Evolutionary conservation across 305 asterid genomes (phyloP).

Genomic region (Fraxinus nigra): DNA sequence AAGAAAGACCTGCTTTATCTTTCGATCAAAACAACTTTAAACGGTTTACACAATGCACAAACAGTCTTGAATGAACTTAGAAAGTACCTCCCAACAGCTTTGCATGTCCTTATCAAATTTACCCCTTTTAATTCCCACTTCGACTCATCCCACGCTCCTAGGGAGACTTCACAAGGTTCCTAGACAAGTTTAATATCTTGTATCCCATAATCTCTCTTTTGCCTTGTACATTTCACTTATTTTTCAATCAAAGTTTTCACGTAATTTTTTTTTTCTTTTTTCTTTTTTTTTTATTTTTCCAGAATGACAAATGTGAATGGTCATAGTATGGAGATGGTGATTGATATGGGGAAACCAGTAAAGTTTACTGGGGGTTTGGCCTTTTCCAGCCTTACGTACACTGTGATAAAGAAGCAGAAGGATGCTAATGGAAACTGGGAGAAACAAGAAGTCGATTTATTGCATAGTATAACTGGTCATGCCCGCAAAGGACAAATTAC

Average conservation of each 20-base stretch:
- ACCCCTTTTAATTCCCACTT: constrained; percentile 7
- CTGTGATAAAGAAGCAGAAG: constrained; percentile 48
- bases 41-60: constrained; percentile 32
- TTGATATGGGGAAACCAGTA: constrained; percentile 30
- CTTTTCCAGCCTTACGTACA: constrained; percentile 49
- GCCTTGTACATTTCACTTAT: background rate
- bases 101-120: constrained; percentile 15
- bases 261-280: no score
- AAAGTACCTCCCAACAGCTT: constrained; percentile 29
- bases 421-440: constrained; percentile 51
- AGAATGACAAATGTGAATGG: constrained; percentile 25
- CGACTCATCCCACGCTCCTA: background rate
- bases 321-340: constrained; percentile 16
- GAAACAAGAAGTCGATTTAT: constrained; percentile 51
- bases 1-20: constrained; percentile 21
- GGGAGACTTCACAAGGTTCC: background rate
- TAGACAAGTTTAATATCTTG: background rate
- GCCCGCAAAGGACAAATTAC: constrained; percentile 81
- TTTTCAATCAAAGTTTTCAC: background rate
- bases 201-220: background rate
- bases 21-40: constrained; percentile 27
- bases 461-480: constrained; percentile 58
- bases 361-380: constrained; percentile 43
- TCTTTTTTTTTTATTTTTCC: background rate
- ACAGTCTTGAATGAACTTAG: constrained; percentile 23